Base-by-base conservation (phyloP, 2,329 filamentous ascomycete species). In the Pseudocercospora crystallina region DNA sequence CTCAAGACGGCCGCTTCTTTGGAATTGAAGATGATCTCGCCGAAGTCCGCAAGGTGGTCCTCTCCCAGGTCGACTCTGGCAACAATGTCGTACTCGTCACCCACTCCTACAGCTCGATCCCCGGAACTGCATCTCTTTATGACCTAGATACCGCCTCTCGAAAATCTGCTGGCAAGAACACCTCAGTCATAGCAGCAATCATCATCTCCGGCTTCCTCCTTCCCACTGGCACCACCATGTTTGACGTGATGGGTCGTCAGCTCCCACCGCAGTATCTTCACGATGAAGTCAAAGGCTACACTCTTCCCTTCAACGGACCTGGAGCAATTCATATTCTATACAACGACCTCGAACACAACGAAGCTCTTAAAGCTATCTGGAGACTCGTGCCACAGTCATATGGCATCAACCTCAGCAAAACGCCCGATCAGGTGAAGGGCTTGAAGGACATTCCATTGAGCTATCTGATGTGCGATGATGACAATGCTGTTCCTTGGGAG, bases 181-280 rank as follows among this genome's bases (percentile, higher is more conserved):
- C 8, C 10, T 26, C 36, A 37, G 38, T 54, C 14, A 38, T 9
- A 15, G 37, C 37, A 5, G 35, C 37, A 13, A 35, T 47, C 13
- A 53, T 50, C 17, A 54, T 54, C 26, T 39, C 51, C 1, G 51
- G 51, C 32, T 49, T 53, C 32, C 36, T 53, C 11, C 42, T 43
- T 8, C 42, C 51, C 3, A 17, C 42, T 1, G 36, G 42, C 10
- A 38, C 31, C 17, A 46, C 29, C 1, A 49, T 53, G 46, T 30
- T 53, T 8, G 45, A 51, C 0, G 29, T 43, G 7, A 53, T 53
- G 42, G 45, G 45, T 17, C 42, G 53, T 7, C 39, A 49, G 11
- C 37, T 49, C 8, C 41, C 47, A 3, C 53, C 49, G 2, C 53
- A 56, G 32, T 56, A 53, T 11, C 29, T 49, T 4, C 37, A 49